Conservation (phyloP, 2,329 filamentous ascomycete species). For the Decorospora gaudefroyi region DNA sequence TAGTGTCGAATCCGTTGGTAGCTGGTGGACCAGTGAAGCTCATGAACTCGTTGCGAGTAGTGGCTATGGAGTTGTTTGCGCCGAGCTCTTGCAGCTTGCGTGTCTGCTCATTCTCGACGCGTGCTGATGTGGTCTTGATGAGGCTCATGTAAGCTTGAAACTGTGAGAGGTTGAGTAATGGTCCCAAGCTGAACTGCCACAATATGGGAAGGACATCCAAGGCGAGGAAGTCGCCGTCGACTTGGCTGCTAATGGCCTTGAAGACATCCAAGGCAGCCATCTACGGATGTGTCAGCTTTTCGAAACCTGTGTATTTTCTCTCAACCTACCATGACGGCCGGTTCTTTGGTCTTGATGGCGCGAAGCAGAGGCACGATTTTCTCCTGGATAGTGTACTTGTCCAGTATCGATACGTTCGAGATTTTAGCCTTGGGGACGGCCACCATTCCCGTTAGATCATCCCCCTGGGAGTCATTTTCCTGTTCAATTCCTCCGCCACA, state of each 20-base stretch:
- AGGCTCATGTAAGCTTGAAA: slow-evolving; percentile 90
- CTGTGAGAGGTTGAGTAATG: slow-evolving; percentile 79
- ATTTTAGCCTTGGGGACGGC: slow-evolving; percentile 62
- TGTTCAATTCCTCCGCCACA: slow-evolving; percentile 70
- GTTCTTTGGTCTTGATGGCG: slow-evolving; percentile 96
- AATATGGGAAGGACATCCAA: slow-evolving; percentile 87
- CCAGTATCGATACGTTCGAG: slow-evolving; percentile 75
- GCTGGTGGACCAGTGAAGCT: slow-evolving; percentile 62
- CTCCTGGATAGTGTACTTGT: slow-evolving; percentile 98
- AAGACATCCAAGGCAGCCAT: slow-evolving; percentile 87
- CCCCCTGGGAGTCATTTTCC: slow-evolving; percentile 52
- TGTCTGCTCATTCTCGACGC: slow-evolving; percentile 86
- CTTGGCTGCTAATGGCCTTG: slow-evolving; percentile 76
- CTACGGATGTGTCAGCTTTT: slow-evolving; percentile 26
- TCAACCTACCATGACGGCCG: slow-evolving; percentile 76
- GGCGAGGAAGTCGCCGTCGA: slow-evolving; percentile 88
- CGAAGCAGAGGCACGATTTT: slow-evolving; percentile 91
- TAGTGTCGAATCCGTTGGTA: slow-evolving; percentile 62
- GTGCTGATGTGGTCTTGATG: slow-evolving; percentile 76
- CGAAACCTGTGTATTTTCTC: neutral
- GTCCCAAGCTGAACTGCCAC: slow-evolving; percentile 90
- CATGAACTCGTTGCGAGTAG: slow-evolving; percentile 68
- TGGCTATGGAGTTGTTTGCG: slow-evolving; percentile 59
- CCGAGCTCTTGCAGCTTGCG: slow-evolving; percentile 85
- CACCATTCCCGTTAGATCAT: slow-evolving; percentile 75